A percentile compares a stretch with the other conserved stretches of the same genome.
Evolutionary conservation across 1,284 basidiomycete genomes (phyloP).

Genomic region (Dichomitus squalens): DNA sequence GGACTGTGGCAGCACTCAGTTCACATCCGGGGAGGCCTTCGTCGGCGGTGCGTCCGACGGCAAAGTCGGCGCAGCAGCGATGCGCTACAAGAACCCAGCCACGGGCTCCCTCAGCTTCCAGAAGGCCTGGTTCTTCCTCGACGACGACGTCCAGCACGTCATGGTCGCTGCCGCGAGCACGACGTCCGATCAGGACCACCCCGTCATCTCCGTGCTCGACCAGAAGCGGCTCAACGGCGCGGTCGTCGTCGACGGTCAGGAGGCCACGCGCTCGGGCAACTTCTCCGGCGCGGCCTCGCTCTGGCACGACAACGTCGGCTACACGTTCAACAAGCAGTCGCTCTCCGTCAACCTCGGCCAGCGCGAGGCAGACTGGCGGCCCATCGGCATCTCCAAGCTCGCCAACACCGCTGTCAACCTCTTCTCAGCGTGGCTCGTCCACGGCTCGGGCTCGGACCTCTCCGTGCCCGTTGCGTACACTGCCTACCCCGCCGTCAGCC

Average conservation of each 20-base stretch:
- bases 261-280: constrained; percentile 28
- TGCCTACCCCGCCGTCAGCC: constrained; percentile 51
- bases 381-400: constrained; percentile 60
- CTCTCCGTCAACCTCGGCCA: constrained; percentile 51
- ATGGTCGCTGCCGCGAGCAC: constrained; percentile 56
- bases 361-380: constrained; percentile 61
- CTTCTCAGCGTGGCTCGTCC: constrained; percentile 63
- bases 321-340: constrained; percentile 43
- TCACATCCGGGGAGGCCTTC: constrained; percentile 52
- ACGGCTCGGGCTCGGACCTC: constrained; percentile 33
- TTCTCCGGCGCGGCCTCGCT: constrained; percentile 42
- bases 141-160: constrained; percentile 61
- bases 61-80: constrained; percentile 53
- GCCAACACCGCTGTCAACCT: constrained; percentile 55
- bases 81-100: constrained; percentile 64
- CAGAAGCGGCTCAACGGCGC: constrained; percentile 51
- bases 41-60: constrained; percentile 68
- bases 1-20: constrained; percentile 41
- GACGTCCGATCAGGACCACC: constrained; percentile 36
- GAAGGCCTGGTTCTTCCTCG: constrained; percentile 75
- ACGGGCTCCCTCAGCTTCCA: constrained; percentile 60
- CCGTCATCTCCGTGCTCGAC: constrained; percentile 67
- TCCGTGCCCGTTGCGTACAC: constrained; percentile 49
- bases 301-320: constrained; percentile 63
- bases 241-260: constrained; percentile 46